Conservation (phyloP, 2,329 filamentous ascomycete genomes). For the Blastomyces parvus region DNA sequence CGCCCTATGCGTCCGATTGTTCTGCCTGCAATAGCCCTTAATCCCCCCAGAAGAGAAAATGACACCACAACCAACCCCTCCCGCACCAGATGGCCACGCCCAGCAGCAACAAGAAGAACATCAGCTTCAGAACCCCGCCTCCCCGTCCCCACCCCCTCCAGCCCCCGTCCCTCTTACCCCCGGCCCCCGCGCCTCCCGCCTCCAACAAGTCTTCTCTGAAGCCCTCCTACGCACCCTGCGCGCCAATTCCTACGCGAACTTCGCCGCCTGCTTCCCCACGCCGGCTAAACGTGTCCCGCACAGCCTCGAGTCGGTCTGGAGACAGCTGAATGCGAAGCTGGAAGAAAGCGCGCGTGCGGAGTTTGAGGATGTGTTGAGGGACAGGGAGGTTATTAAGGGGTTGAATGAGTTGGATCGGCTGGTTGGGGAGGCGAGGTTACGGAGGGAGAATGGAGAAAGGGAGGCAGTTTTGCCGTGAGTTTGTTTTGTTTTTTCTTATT, state of each 20-base stretch:
- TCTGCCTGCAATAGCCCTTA: background rate
- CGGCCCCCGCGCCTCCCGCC: slow-evolving; percentile 50
- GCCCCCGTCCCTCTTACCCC: slow-evolving; percentile 47
- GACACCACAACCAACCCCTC: background rate
- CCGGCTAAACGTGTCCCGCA: slow-evolving; percentile 49
- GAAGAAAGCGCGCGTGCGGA: slow-evolving; percentile 49
- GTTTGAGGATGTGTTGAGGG: slow-evolving; percentile 51
- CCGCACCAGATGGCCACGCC: background rate
- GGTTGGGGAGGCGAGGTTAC: slow-evolving; percentile 48
- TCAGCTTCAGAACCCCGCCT: slow-evolving; percentile 27
- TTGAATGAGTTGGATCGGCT: slow-evolving; percentile 53
- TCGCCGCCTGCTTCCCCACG: slow-evolving; percentile 55
- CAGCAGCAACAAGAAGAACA: slow-evolving; percentile 10
- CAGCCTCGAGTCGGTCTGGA: slow-evolving; percentile 47
- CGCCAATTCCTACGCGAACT: slow-evolving; percentile 52
- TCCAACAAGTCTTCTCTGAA: slow-evolving; percentile 52
- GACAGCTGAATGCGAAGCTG: slow-evolving; percentile 50
- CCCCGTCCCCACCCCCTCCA: slow-evolving; percentile 44
- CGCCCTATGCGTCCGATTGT: background rate
- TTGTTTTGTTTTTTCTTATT: slow-evolving; percentile 1
- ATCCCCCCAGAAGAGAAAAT: background rate
- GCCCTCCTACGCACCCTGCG: slow-evolving; percentile 52
- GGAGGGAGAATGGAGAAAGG: slow-evolving; percentile 39
- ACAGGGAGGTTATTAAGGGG: slow-evolving; percentile 47
- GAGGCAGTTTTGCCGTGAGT: slow-evolving; percentile 41